Percentiles rank a stretch among this genome's conserved stretches.
Evolutionary conservation across 1,139 yeast species (phyloP).

Genomic region (Taphrina confusa): DNA sequence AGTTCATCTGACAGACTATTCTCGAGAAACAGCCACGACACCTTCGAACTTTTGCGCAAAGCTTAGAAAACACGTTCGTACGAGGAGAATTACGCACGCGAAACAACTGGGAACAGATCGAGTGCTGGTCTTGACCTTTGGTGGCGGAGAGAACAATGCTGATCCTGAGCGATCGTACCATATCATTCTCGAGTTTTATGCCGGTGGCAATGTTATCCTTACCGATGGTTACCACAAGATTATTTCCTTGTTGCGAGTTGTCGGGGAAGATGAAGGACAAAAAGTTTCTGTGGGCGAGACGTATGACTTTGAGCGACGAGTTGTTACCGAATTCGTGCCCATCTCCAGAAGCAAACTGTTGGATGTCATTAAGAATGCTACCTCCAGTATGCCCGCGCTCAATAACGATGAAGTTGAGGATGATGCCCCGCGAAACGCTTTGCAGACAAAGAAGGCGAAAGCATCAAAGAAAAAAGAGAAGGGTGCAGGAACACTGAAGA

Average conservation of each 20-base stretch:
- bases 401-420: conserved; percentile 21
- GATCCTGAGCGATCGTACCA: conserved; percentile 50
- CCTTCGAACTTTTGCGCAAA: conserved; percentile 87
- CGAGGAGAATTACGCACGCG: conserved; percentile 71
- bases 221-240: conserved; percentile 70
- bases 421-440: conserved; percentile 14
- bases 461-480: conserved; percentile 27
- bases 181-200: conserved; percentile 84
- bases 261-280: conserved; percentile 63
- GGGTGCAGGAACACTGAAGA: conserved; percentile 62
- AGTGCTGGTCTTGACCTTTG: conserved; percentile 75
- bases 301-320: conserved; percentile 54
- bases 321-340: conserved; percentile 18
- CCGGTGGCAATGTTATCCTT: conserved; percentile 87
- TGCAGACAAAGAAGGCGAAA: conserved; percentile 17
- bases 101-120: conserved; percentile 78
- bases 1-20: conserved; percentile 74
- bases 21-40: conserved; percentile 72
- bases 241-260: conserved; percentile 73
- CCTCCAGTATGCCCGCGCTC: not conserved
- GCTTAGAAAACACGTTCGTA: conserved; percentile 73
- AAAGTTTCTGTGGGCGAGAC: conserved; percentile 70
- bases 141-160: conserved; percentile 54
- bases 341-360: conserved; percentile 30
- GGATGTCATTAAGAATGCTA: conserved; percentile 10